A percentile compares a stretch with the other conserved stretches of the same genome.
Conservation (phyloP, 495 filamentous ascomycete species). For the Trichoderma virens region DNA sequence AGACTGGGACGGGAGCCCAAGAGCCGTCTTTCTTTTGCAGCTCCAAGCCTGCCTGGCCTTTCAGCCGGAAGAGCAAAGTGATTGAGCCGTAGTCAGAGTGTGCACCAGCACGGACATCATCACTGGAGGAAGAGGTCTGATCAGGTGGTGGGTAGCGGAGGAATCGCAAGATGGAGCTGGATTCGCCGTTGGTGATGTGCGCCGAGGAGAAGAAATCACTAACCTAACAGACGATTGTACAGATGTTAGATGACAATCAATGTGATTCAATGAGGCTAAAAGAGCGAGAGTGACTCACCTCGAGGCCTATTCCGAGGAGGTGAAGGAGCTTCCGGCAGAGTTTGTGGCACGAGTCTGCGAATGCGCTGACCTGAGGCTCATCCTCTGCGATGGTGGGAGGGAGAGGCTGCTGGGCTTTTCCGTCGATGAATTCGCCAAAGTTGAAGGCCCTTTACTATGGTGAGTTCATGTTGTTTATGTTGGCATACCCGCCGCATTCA, state of each 20-base stretch:
- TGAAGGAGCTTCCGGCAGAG: constrained; percentile 65
- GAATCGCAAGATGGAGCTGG: constrained; percentile 71
- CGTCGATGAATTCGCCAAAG: constrained; percentile 66
- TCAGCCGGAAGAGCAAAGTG: constrained; percentile 80
- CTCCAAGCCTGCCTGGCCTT: constrained; percentile 78
- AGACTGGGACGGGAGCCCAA: constrained; percentile 59
- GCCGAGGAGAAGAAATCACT: constrained; percentile 64
- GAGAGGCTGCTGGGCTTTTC: constrained; percentile 73
- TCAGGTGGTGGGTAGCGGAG: constrained; percentile 69
- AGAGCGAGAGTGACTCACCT: constrained; percentile 34
- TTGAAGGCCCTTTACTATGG: constrained; percentile 70
- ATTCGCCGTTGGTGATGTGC: constrained; percentile 55
- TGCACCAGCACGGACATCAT: constrained; percentile 70
- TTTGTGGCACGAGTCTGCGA: constrained; percentile 60
- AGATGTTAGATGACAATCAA: constrained; percentile 10
- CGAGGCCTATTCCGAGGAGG: constrained; percentile 68
- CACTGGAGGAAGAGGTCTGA: constrained; percentile 51
- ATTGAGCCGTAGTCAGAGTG: constrained; percentile 90
- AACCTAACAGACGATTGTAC: constrained; percentile 25
- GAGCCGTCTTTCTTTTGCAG: constrained; percentile 52
- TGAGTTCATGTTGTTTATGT: neutral
- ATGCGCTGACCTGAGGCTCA: constrained; percentile 53
- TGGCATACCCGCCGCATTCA: neutral
- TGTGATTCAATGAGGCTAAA: neutral
- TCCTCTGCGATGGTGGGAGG: constrained; percentile 54